phyloP scores from a whole-genome alignment of 805 yeast genomes.

The Cyberlindnera misumaiensis region DNA sequence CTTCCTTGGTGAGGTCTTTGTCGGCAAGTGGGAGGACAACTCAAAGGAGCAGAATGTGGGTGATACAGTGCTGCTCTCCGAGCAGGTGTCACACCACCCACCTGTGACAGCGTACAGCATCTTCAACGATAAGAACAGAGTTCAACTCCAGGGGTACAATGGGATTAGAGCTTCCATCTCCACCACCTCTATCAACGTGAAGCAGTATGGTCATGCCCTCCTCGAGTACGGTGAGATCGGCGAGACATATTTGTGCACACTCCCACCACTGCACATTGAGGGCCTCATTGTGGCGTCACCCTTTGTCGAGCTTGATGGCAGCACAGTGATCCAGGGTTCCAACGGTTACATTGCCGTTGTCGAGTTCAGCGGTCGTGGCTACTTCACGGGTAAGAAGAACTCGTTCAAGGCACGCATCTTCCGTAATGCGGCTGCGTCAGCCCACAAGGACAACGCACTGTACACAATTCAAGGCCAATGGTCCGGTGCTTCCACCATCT shows the following conservation, averaged over 20 bases:
- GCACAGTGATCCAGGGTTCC: conserved; percentile 76
- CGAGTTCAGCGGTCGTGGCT: conserved; percentile 89
- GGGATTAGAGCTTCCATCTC: conserved; percentile 82
- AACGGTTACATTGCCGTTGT: conserved; percentile 67
- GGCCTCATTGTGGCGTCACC: conserved; percentile 90
- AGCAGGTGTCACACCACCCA: conserved; percentile 97
- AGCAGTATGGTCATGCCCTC: conserved; percentile 89
- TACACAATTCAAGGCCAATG: conserved; percentile 88
- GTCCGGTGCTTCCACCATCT: conserved; percentile 69
- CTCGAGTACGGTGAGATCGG: conserved; percentile 53
- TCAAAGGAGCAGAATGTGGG: conserved; percentile 48
- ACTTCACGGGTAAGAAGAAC: conserved; percentile 92
- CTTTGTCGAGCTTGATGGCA: conserved; percentile 89
- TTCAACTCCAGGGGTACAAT: conserved; percentile 79
- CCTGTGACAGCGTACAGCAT: conserved; percentile 93
- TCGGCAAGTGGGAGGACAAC: conserved; percentile 75
- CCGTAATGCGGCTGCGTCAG: conserved; percentile 42
- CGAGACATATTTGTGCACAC: conserved; percentile 73
- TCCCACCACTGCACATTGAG: conserved; percentile 93
- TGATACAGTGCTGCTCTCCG: conserved; percentile 73
- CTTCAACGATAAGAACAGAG: conserved; percentile 62
- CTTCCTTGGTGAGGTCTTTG: conserved; percentile 88
- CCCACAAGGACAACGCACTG: conserved; percentile 54
- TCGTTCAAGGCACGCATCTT: conserved; percentile 80
- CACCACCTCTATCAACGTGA: conserved; percentile 72